Percentiles rank a stretch among this genome's conserved stretches.
These are phyloP conservation scores for Scytalidium sp. DNA, from an alignment of 2,329 filamentous ascomycete species.

Conservation along the genomic window DNA sequence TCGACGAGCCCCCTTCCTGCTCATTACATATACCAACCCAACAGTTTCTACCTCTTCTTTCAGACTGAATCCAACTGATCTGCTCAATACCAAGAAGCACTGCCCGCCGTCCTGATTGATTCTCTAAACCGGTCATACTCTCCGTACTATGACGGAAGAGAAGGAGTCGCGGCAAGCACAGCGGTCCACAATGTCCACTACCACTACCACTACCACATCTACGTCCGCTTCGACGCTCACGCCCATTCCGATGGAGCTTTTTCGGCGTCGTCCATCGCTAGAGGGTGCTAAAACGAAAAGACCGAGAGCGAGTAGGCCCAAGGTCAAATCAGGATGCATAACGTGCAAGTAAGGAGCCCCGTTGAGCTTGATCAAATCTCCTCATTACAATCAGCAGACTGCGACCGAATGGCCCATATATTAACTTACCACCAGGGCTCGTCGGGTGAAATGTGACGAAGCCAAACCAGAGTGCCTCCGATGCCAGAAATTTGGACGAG, in stretches of 20 bases:
- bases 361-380: background rate
- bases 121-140: too few species aligned
- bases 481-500: conserved; percentile 57
- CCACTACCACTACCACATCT: conserved; percentile 1
- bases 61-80: too few species aligned
- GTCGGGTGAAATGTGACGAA: conserved; percentile 67
- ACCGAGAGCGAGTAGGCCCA: conserved; percentile 31
- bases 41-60: too few species aligned
- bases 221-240: background rate
- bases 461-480: conserved; percentile 58
- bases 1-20: too few species aligned
- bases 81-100: too few species aligned
- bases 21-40: too few species aligned
- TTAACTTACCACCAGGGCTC: conserved; percentile 38
- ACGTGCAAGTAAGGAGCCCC: conserved; percentile 66
- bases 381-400: conserved; percentile 1
- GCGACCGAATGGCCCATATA: conserved; percentile 3
- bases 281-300: conserved; percentile 17
- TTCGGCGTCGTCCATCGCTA: conserved; percentile 12
- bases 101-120: too few species aligned
- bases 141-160: too few species aligned
- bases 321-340: conserved; percentile 64
- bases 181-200: background rate
- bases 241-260: conserved; percentile 13
- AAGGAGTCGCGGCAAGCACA: background rate